phyloP scores from a whole-genome alignment of 2,329 filamentous ascomycete species.

The Botrytis aclada region DNA sequence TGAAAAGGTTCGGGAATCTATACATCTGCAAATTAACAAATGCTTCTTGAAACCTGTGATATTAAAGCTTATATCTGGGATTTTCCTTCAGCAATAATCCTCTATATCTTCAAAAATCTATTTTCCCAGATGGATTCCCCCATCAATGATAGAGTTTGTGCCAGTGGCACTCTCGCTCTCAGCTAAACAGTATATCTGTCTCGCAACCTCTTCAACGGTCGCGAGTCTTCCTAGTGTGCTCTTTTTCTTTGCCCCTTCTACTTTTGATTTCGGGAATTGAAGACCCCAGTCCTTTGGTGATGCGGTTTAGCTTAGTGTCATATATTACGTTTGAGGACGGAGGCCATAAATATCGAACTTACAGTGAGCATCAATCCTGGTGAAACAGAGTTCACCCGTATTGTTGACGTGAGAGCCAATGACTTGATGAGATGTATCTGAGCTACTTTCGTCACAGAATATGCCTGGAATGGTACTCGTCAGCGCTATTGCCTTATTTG shows the following conservation, averaged over 20 bases:
- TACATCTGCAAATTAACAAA: not conserved
- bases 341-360: not conserved
- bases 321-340: not conserved
- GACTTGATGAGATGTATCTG: conserved; percentile 57
- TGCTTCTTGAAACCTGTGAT: not conserved
- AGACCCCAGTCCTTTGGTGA: conserved; percentile 30
- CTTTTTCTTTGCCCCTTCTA: conserved; percentile 26
- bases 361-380: conserved; percentile 13
- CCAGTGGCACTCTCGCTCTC: conserved; percentile 51
- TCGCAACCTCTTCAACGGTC: conserved; percentile 46
- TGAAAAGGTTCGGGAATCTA: not conserved
- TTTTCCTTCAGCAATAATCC: not conserved
- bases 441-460: conserved; percentile 74
- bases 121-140: conserved; percentile 14
- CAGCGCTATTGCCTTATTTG: too few relatives aligned
- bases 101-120: not conserved
- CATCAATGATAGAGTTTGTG: conserved; percentile 51
- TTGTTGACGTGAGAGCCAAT: conserved; percentile 51
- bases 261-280: conserved; percentile 26
- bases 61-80: not conserved
- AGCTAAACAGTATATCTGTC: conserved; percentile 51
- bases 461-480: conserved; percentile 50
- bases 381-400: conserved; percentile 53
- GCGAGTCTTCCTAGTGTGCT: conserved; percentile 28
- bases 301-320: not conserved